Evolutionary conservation across 306 rosid species (phyloP), one percentile per base, ranked within the genome.

Genomic region (barrel medic (Medicago truncatula)): DNA sequence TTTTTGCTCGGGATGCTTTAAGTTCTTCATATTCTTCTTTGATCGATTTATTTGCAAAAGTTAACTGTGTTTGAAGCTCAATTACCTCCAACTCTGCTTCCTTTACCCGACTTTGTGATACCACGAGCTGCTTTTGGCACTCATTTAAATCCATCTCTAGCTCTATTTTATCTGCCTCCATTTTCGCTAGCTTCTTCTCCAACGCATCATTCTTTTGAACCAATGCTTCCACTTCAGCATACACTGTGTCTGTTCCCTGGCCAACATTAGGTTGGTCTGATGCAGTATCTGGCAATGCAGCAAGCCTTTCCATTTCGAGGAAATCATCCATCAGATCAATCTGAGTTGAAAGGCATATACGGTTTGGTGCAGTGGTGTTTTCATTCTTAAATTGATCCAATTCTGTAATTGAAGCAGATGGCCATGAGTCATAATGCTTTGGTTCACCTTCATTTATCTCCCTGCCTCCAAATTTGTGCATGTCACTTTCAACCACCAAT

Each of bases 291-390:
- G 88, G 88, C 75, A 85, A 78, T 53, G 96, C 89, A 57, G 84
- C 96, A 77, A 92, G 87, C 84, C 74, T 88, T 81, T 92, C 97
- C 97, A 92, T 92, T 81, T 92, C 97, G 41, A 90, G 92, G 77
- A 92, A 92, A 80, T 92, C 97, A 73, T 92, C 96, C 97, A 92
- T 90, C 86, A 90, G 88, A 78, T 81, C 74, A 79, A 87, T 89
- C 76, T 85, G 90, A 21, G 56, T 70, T n/a, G 90, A 85, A 80
- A 88, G 84, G 68, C 54, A 87, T 78, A 50, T 74, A 43, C 3
- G 61, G 60, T 59, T 76, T 75, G 78, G 82, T 50, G 82, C 83
- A 38, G 18, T 20, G 50, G 73, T 46, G 77, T 77, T 87, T 43
- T 74, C 81, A 7, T 79, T 85, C 78, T 79, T 80, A 61, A 66